Evolutionary conservation across 352 stramenopile genomes (phyloP).

Genomic region (Pseudoperonospora humuli): DNA sequence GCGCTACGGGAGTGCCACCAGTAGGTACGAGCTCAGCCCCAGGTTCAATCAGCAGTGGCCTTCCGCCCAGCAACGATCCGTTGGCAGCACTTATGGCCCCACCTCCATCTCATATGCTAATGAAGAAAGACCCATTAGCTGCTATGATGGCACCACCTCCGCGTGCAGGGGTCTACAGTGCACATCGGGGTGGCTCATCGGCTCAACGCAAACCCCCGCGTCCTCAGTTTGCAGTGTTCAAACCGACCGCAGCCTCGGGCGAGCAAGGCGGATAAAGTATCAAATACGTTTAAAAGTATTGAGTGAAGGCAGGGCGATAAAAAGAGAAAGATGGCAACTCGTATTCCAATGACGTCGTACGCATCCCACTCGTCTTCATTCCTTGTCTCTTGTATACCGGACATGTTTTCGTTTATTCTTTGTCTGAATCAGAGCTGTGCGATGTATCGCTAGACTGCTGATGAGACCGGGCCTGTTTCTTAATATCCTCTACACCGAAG

Average conservation of each 20-base stretch:
- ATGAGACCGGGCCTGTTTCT: conserved; percentile 19
- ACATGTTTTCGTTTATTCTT: too few species aligned
- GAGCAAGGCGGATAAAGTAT: conserved; percentile 22
- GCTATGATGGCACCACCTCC: conserved; percentile 80
- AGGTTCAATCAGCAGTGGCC: conserved; percentile 45
- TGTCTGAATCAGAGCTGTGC: conserved; percentile 3
- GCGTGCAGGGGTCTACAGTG: conserved; percentile 30
- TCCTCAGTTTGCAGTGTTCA: conserved; percentile 85
- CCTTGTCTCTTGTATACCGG: too few species aligned
- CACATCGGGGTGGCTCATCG: conserved; percentile 20
- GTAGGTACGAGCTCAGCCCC: conserved; percentile 51
- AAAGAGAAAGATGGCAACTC: background rate
- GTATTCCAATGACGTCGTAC: background rate
- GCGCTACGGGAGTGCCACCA: conserved; percentile 29
- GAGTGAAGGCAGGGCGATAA: conserved; percentile 4
- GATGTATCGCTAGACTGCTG: conserved; percentile 2
- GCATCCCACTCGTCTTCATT: too few species aligned
- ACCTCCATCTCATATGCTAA: conserved; percentile 53
- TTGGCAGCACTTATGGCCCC: conserved; percentile 77
- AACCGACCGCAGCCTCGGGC: conserved; percentile 35
- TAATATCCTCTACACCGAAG: conserved; percentile 74
- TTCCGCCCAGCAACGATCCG: conserved; percentile 42
- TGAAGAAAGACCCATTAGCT: conserved; percentile 77
- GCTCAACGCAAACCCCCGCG: conserved; percentile 47
- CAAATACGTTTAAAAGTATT: background rate